Evolutionary conservation across 2,329 filamentous ascomycete species (phyloP).

Genomic region (Hymenoscyphus occultus): DNA sequence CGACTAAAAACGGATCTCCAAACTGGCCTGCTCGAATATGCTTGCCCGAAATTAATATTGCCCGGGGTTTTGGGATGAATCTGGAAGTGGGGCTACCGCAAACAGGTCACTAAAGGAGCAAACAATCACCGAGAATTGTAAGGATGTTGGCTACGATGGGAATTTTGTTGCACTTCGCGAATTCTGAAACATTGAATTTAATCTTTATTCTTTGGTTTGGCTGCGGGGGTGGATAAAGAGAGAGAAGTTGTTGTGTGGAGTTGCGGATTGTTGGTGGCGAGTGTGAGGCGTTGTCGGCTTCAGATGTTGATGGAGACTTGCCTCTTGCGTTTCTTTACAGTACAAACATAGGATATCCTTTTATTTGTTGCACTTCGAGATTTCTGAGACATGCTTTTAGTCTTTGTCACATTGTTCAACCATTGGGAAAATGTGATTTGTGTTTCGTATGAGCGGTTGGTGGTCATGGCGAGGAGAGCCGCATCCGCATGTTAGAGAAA

Average conservation of each 20-base stretch:
- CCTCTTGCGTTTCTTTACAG: not conserved
- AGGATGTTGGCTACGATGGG: not conserved
- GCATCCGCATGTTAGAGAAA: too few relatives aligned
- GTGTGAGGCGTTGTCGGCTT: not conserved
- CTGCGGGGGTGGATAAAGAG: not conserved
- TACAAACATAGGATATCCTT: too few relatives aligned
- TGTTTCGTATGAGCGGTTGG: too few relatives aligned
- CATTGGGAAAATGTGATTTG: too few relatives aligned
- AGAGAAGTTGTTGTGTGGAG: not conserved
- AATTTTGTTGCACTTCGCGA: not conserved
- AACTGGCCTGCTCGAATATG: not conserved
- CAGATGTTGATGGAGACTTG: not conserved
- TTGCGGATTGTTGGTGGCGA: not conserved
- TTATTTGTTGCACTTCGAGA: too few relatives aligned
- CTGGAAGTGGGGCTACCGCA: not conserved
- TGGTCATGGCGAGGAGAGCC: too few relatives aligned
- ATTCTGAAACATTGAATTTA: not conserved
- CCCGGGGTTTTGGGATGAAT: not conserved
- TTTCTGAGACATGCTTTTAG: too few relatives aligned
- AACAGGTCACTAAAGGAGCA: not conserved
- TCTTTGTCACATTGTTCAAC: too few relatives aligned
- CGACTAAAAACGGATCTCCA: not conserved
- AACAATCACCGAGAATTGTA: not conserved
- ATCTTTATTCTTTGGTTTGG: not conserved
- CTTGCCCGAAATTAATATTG: not conserved